A percentile compares a stretch with the other conserved stretches of the same genome.
Evolutionary conservation across 2,329 filamentous ascomycete species (phyloP).

Genomic region (Xylariaceae sp.): DNA sequence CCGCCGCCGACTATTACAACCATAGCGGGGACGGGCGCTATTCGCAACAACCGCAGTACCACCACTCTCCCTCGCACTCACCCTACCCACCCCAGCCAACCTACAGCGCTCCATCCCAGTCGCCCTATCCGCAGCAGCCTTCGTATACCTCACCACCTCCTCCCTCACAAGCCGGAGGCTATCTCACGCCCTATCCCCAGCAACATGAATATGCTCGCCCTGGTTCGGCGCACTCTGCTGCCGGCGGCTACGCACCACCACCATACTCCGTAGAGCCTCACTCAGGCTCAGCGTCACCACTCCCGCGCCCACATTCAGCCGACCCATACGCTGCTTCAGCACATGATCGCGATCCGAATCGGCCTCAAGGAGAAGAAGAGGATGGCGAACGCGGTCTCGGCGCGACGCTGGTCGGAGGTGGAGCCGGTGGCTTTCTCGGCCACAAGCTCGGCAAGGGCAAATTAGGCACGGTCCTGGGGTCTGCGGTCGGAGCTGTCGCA

Average conservation of each 20-base stretch:
- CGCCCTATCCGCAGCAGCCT: conserved; percentile 21
- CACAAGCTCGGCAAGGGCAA: conserved; percentile 53
- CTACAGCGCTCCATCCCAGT: conserved; percentile 14
- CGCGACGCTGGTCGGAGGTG: conserved; percentile 50
- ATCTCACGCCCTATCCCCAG: conserved; percentile 22
- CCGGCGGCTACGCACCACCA: conserved; percentile 1
- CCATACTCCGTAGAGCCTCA: background rate
- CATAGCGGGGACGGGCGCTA: conserved; percentile 16
- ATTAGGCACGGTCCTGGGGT: conserved; percentile 49
- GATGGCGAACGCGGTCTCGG: conserved; percentile 53
- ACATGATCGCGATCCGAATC: conserved; percentile 15
- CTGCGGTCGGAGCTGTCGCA: conserved; percentile 51
- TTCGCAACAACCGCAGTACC: conserved; percentile 19
- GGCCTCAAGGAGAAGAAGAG: conserved; percentile 14
- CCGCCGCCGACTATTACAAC: conserved; percentile 30
- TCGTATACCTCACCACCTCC: conserved; percentile 18
- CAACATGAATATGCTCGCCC: conserved; percentile 27
- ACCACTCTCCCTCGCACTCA: conserved; percentile 14
- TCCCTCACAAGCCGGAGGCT: conserved; percentile 16
- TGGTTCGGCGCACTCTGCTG: conserved; percentile 27
- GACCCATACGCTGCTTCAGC: conserved; percentile 16
- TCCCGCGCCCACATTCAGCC: conserved; percentile 26
- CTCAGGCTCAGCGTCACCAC: conserved; percentile 8
- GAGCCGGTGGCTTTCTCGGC: conserved; percentile 49
- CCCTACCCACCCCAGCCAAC: conserved; percentile 18